Base-by-base conservation (phyloP, 768 basidiomycete genomes). In the Clitopilus passeckerianus region DNA sequence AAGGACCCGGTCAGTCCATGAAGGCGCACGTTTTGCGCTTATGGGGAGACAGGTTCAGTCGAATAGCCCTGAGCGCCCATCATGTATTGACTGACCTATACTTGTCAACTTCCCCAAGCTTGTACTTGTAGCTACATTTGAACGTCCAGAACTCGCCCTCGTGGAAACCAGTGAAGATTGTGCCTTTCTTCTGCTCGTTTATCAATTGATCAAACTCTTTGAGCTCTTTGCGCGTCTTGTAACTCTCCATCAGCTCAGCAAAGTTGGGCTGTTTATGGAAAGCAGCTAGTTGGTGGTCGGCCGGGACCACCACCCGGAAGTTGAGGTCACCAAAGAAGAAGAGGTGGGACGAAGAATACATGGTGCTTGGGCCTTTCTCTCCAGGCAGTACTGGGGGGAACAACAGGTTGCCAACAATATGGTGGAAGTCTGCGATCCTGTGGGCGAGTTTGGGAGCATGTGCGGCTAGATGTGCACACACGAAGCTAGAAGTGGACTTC, bases 291-390 rank as follows among this genome's bases (percentile, higher is more conserved):
- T 82, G 74, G 67, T 86, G 81, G 22, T 79, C 73, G 50, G 79
- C 62, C 0, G 91, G 87, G 15, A 89, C 65, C n/a, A 80, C 76
- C 15, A 98, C 71, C 15, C 95, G 86, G 72, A 95, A 97, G 73
- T 98, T 98, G 62, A 97, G 82, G 72, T 98, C 95, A 6, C 96
- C 96, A 34, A 97, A 80, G 70, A 97, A 80, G 79, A 98, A 97
- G 0, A 97, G 79, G 70, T 98, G 93, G 12, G 93, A 92, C 0
- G 94, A 90, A 46, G 86, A 78, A 75, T 91, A 94, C 52, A 98
- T 82, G 10, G 86, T 89, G 53, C 85, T 83, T 5, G 77, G 73
- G 10, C 63, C 59, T 24, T 65, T 66, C 0, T 79, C 71, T 8
- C 74, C 69, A 2, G 75, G 71, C 2, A 72, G 71, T 1, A 78